Percentiles rank a stretch among this genome's conserved stretches.
These are phyloP conservation scores for Pholiota conissans DNA, from an alignment of 768 basidiomycete genomes.

Conservation along the genomic window DNA sequence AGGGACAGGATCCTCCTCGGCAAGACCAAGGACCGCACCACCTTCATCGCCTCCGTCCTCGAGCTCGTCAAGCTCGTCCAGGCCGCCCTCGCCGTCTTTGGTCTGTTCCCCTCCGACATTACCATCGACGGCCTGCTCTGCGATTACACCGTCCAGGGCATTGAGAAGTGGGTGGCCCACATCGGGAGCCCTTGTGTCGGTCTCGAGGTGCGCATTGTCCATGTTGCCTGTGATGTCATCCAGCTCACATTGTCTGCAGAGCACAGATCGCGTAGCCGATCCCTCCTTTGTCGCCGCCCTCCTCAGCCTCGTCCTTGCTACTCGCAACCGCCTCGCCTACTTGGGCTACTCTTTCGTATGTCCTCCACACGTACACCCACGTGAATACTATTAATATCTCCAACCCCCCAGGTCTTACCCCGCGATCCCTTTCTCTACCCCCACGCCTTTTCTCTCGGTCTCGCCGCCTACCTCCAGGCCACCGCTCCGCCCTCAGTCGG, in stretches of 20 bases:
- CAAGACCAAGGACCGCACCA: constrained; percentile 33
- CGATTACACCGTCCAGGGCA: constrained; percentile 72
- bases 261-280: constrained; percentile 73
- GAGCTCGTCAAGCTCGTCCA: constrained; percentile 79
- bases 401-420: constrained; percentile 39
- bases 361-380: background rate
- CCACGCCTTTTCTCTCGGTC: constrained; percentile 49
- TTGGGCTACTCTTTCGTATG: constrained; percentile 37
- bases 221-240: background rate
- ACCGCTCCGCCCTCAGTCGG: constrained; percentile 17
- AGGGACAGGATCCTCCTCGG: constrained; percentile 9
- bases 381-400: constrained; percentile 2
- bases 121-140: constrained; percentile 71
- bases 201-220: constrained; percentile 50
- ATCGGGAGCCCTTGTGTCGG: constrained; percentile 63
- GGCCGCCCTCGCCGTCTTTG: constrained; percentile 68
- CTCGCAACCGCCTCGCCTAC: constrained; percentile 68
- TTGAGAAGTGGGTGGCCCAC: constrained; percentile 65
- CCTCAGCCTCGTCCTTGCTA: constrained; percentile 64
- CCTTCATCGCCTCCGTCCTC: constrained; percentile 68
- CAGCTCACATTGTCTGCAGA: constrained; percentile 33
- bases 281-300: constrained; percentile 71
- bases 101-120: constrained; percentile 43
- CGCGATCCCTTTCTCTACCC: constrained; percentile 83
- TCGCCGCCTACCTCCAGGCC: constrained; percentile 38